phyloP scores from a whole-genome alignment of 768 basidiomycete genomes.

The Xerocomellus chrysenteron region DNA sequence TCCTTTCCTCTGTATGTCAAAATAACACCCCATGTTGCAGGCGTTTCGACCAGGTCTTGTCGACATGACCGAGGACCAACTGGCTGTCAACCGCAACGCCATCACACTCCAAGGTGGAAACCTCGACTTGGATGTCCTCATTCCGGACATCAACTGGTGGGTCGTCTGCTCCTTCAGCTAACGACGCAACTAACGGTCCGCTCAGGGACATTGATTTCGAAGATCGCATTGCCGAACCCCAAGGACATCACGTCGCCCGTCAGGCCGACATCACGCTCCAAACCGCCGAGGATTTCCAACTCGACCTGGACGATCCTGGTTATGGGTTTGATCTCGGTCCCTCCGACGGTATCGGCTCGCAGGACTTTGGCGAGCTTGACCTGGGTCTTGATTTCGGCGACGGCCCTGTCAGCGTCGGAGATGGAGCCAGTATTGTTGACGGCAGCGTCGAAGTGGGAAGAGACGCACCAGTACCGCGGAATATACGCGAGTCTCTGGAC shows the following conservation, averaged over 20 bases:
- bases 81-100: slow-evolving; percentile 80
- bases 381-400: slow-evolving; percentile 79
- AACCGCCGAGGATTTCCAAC: slow-evolving; percentile 68
- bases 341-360: slow-evolving; percentile 81
- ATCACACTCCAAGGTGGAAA: slow-evolving; percentile 82
- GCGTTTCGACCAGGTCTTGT: slow-evolving; percentile 94
- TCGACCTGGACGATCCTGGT: slow-evolving; percentile 54
- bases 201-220: slow-evolving; percentile 80
- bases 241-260: slow-evolving; percentile 80
- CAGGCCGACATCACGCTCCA: slow-evolving; percentile 88
- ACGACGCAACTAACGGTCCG: slow-evolving; percentile 10
- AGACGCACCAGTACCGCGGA: slow-evolving; percentile 54
- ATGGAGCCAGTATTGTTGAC: slow-evolving; percentile 49
- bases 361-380: slow-evolving; percentile 72
- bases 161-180: slow-evolving; percentile 21
- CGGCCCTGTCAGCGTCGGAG: slow-evolving; percentile 39
- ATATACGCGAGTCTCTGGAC: slow-evolving; percentile 54
- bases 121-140: slow-evolving; percentile 75
- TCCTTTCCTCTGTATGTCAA: not conserved
- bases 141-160: slow-evolving; percentile 82
- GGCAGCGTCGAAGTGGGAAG: slow-evolving; percentile 75
- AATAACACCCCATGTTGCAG: slow-evolving; percentile 37
- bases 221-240: slow-evolving; percentile 55
- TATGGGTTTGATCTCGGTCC: slow-evolving; percentile 81
- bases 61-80: slow-evolving; percentile 94